These are phyloP conservation scores for Ogataea neopini DNA, from an alignment of 805 yeast species.

Conservation along the genomic window DNA sequence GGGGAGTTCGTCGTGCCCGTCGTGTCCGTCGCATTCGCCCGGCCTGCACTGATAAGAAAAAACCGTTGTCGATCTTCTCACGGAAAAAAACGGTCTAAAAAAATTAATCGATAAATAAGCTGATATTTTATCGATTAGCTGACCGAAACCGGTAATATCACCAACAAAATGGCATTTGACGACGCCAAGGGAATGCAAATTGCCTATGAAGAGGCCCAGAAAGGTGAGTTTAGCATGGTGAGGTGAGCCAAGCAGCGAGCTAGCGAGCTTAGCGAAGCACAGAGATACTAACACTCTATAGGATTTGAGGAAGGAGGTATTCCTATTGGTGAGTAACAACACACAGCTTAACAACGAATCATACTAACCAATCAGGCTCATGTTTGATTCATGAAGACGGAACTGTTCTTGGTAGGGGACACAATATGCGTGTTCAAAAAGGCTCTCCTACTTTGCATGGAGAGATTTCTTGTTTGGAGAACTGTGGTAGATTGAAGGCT, in stretches of 20 bases:
- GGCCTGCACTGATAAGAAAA: conserved; percentile 2
- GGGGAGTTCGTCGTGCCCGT: too few species aligned
- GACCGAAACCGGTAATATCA: too few species aligned
- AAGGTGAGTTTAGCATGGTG: conserved; percentile 51
- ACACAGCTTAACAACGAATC: background rate
- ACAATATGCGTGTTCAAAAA: conserved; percentile 86
- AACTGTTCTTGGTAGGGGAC: conserved; percentile 81
- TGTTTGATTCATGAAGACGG: conserved; percentile 76
- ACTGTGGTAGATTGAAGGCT: conserved; percentile 88
- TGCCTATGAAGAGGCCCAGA: conserved; percentile 71
- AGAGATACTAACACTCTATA: conserved; percentile 27
- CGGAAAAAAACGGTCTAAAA: too few species aligned
- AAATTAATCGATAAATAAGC: too few species aligned
- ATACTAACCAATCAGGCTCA: conserved; percentile 47
- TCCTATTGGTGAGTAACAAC: conserved; percentile 56
- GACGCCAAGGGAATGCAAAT: conserved; percentile 65
- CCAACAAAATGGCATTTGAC: conserved; percentile 49
- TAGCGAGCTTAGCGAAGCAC: too few species aligned
- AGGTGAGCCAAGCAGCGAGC: too few species aligned
- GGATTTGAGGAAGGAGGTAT: conserved; percentile 86
- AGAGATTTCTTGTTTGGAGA: conserved; percentile 85
- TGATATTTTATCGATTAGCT: too few species aligned
- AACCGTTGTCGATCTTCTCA: background rate
- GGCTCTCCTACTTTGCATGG: conserved; percentile 86
- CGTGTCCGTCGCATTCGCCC: too few species aligned